phyloP scores from a whole-genome alignment of 2,329 filamentous ascomycete species.

The Colletotrichum shisoi region DNA sequence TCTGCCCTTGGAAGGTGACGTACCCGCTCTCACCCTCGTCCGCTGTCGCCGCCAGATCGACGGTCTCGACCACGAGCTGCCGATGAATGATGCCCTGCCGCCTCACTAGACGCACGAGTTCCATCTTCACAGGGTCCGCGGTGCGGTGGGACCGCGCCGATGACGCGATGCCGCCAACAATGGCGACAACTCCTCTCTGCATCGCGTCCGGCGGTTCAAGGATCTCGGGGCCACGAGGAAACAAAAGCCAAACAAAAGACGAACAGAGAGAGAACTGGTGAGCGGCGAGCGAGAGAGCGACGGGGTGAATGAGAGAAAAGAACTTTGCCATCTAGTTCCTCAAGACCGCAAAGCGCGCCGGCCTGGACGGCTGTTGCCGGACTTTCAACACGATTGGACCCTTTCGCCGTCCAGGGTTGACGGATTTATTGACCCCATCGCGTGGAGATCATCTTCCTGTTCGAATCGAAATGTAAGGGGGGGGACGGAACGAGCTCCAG shows the following conservation, averaged over 20 bases:
- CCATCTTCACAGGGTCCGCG: slow-evolving; percentile 21
- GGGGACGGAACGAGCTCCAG: slow-evolving; percentile 6
- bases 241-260: not conserved
- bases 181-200: slow-evolving; percentile 3
- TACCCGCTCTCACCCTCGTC: slow-evolving; percentile 27
- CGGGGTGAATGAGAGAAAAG: not conserved
- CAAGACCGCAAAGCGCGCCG: not conserved
- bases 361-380: not conserved
- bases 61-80: slow-evolving; percentile 26
- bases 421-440: slow-evolving; percentile 24
- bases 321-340: not conserved
- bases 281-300: no score
- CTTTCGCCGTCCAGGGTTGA: not conserved
- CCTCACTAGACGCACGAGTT: slow-evolving; percentile 35
- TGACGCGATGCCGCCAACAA: slow-evolving; percentile 9
- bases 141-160: slow-evolving; percentile 13
- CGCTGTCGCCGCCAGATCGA: slow-evolving; percentile 20
- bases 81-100: slow-evolving; percentile 32
- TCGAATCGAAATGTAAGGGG: not conserved
- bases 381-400: slow-evolving; percentile 20
- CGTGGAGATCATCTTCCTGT: slow-evolving; percentile 12
- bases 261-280: not conserved
- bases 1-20: slow-evolving; percentile 22
- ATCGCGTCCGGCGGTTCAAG: not conserved
- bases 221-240: no score